Evolutionary conservation across 1,284 basidiomycete species (phyloP).

Genomic region (Sporisorium reilianum): DNA sequence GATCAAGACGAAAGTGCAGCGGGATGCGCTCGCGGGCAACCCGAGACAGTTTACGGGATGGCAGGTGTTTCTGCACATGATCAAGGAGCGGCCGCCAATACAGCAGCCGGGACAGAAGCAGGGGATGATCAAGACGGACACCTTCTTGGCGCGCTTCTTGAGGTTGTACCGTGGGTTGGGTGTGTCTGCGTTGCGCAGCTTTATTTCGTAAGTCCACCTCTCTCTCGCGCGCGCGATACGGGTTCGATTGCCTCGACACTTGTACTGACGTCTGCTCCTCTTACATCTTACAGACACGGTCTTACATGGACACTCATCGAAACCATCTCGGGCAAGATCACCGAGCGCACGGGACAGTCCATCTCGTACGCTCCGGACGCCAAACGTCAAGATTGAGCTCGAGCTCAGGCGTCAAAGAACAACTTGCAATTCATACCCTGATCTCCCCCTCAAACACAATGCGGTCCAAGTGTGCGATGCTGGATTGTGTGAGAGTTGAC

Average conservation of each 20-base stretch:
- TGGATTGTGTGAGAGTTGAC: too few relatives aligned
- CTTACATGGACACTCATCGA: slow-evolving; percentile 69
- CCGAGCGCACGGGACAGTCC: slow-evolving; percentile 42
- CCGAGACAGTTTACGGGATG: slow-evolving; percentile 75
- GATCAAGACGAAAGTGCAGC: slow-evolving; percentile 92
- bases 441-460: too few relatives aligned
- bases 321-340: slow-evolving; percentile 57
- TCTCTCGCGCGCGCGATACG: too few relatives aligned
- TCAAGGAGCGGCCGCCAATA: slow-evolving; percentile 80
- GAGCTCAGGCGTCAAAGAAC: too few relatives aligned
- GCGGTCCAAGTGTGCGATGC: too few relatives aligned
- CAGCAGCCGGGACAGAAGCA: slow-evolving; percentile 55
- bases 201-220: slow-evolving; percentile 52
- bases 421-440: too few relatives aligned
- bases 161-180: slow-evolving; percentile 67
- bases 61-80: slow-evolving; percentile 81
- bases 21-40: slow-evolving; percentile 83
- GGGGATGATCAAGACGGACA: slow-evolving; percentile 74
- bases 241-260: too few relatives aligned
- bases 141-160: slow-evolving; percentile 49
- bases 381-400: slow-evolving; percentile 10
- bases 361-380: slow-evolving; percentile 29
- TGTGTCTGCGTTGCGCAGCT: slow-evolving; percentile 64
- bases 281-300: slow-evolving; percentile 44
- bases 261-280: neutral